Base-by-base conservation (phyloP, 805 yeast species). In the Nakazawaea siamensis region DNA sequence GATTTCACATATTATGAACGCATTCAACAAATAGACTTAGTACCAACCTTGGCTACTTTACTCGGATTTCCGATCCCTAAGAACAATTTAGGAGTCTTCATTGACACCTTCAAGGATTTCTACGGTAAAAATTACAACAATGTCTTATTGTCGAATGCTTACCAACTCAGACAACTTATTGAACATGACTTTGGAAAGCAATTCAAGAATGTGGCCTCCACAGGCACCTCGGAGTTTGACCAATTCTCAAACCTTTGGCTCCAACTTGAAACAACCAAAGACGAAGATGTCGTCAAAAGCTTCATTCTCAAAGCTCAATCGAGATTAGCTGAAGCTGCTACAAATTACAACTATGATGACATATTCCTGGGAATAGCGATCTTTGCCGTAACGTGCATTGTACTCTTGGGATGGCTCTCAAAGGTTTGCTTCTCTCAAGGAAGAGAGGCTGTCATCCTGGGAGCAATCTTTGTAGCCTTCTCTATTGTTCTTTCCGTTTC, bases 41-140 rank as follows among this genome's bases (percentile, higher is more conserved):
- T 83, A 2, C 87, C 94, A 1, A 73, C 88, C 0, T 54, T 82
- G 28, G 57, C 86, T 1, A 61, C 70, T 3, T 55, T 82, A 13
- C 54, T 82, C 27, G 74, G 80, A 17, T 56, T 80, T 13, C 79
- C 83, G 0, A 70, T 82, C 18, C 92, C 94, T 1, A 69, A 67
- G 34, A 82, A 82, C 49, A 78, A 68, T 43, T 64, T 87, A 10
- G 98, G 98, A 2, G 66, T 80, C 0, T 47, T 88, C 5, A 70
- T 86, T 4, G 61, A 65, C 1, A 71, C 73, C 3, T 55, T 87
- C 17, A 57, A 85, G 12, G 58, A 59, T 0, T 48, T 82, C 2
- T 76, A 82, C 70, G 41, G 53, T 0, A 46, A 48, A 5, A 20
- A 54, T 4, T 55, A 58, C 24, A 42, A 46, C 4, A 52, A 46